Evolutionary conservation across 371 early-diverging fungal species (phyloP).

Genomic region (Circinella umbellata): DNA sequence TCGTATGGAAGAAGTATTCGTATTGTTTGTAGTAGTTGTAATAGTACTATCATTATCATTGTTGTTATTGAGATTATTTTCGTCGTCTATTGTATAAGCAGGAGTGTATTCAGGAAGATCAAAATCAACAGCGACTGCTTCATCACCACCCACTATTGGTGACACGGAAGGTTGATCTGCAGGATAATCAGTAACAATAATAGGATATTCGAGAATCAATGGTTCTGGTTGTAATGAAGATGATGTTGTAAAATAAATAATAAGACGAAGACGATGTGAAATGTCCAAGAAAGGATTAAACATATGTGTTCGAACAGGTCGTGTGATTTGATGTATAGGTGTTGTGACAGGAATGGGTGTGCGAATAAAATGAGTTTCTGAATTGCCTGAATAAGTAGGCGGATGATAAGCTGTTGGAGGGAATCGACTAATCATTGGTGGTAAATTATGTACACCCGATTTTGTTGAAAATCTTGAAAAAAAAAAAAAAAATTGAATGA

Average conservation of each 20-base stretch:
- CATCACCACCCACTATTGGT: conserved; percentile 39
- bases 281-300: conserved; percentile 51
- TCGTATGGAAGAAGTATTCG: too few relatives aligned
- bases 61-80: too few relatives aligned
- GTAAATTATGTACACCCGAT: conserved; percentile 40
- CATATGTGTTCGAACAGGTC: conserved; percentile 39
- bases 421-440: conserved; percentile 39
- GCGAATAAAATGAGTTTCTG: too few relatives aligned
- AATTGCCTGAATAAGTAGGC: conserved; percentile 31
- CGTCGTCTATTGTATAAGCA: too few relatives aligned
- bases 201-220: conserved; percentile 39
- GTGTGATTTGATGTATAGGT: conserved; percentile 3
- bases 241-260: conserved; percentile 35
- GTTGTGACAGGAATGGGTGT: too few relatives aligned
- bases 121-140: conserved; percentile 45
- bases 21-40: too few relatives aligned
- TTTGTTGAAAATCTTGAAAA: conserved; percentile 39
- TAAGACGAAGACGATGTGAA: conserved; percentile 35
- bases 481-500: background rate
- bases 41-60: too few relatives aligned
- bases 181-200: conserved; percentile 52
- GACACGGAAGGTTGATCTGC: conserved; percentile 4
- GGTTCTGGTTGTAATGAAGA: conserved; percentile 24
- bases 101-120: conserved; percentile 57
- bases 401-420: conserved; percentile 42